These are phyloP conservation scores for Dissophora ornata DNA, from an alignment of 192 early-diverging fungal species.

Conservation along the genomic window DNA sequence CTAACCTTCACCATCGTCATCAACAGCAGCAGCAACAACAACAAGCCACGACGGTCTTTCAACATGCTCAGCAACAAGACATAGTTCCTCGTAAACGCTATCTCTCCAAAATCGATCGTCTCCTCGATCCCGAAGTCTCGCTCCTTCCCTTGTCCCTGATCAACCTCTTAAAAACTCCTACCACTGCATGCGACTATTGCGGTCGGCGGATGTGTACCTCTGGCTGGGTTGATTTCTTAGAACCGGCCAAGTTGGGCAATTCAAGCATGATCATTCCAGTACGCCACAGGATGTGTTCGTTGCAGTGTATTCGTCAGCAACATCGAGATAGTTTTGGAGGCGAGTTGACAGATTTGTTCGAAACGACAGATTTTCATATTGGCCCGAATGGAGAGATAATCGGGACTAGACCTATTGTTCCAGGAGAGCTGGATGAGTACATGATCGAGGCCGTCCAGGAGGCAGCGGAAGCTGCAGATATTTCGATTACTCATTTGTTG, in stretches of 20 bases:
- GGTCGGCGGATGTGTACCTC: conserved; percentile 41
- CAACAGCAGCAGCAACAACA: conserved; percentile 9
- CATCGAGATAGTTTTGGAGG: conserved; percentile 43
- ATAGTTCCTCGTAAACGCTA: background rate
- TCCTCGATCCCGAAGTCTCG: conserved; percentile 36
- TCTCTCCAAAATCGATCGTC: conserved; percentile 15
- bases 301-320: conserved; percentile 38
- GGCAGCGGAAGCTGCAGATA: conserved; percentile 39
- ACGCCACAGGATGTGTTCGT: conserved; percentile 42
- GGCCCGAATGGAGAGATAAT: conserved; percentile 43
- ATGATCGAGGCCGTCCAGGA: conserved; percentile 54
- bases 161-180: conserved; percentile 16
- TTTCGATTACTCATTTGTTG: conserved; percentile 38
- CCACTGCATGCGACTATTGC: conserved; percentile 39
- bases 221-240: conserved; percentile 48
- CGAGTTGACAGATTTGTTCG: conserved; percentile 42
- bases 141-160: conserved; percentile 27
- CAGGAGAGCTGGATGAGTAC: conserved; percentile 39
- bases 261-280: conserved; percentile 31
- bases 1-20: background rate
- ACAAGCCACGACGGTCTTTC: too few species aligned
- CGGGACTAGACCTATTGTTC: conserved; percentile 38
- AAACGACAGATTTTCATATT: conserved; percentile 41
- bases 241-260: conserved; percentile 37
- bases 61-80: background rate